Base-by-base conservation (phyloP, 768 basidiomycete species). In the Tephrocybe sp. region DNA sequence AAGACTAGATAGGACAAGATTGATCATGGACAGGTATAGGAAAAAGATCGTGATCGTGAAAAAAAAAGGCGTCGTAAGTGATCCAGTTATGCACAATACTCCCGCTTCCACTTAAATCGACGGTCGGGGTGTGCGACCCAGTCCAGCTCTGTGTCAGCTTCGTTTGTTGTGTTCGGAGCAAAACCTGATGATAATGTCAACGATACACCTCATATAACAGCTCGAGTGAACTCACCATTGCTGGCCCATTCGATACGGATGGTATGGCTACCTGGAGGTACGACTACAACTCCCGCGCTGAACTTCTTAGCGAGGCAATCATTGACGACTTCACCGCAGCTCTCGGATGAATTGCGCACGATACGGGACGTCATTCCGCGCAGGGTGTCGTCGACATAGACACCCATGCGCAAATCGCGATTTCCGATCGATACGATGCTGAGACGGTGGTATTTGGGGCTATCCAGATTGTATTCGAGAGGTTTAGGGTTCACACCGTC, bases 211-310 rank as follows among this genome's bases (percentile, higher is more conserved):
- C n/a, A 18, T 15, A 34, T 36, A 7, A 26, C n/a, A 12, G 9
- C 28, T 18, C 2, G 12, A 23, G 34, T 2, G 18, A 24, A 56
- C 51, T 2, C 17, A 64, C 63, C 63, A 32, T 60, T 58, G 17
- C 61, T 59, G 3, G 41, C 54, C 55, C 57, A 64, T 28, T 62
- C 51, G 23, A 64, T 45, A 24, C 54, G 48, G 49, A 64, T 56
- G 11, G 58, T 55, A 41, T 62, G 63, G 18, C 61, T 59, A 20
- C 63, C 61, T 4, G 55, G 44, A 38, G 61, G 56, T 4, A 64
- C 50, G 14, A 56, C 38, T 8, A 62, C 50, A 9, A 46, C 26
- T 1, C 59, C 61, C 17, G 54, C 52, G 40, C 61, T 62, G 50
- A 57, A 59, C 14, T 51, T 45, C 34, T 45, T 56, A 14, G 24